A percentile compares a stretch with the other conserved stretches of the same genome.
These are phyloP conservation scores for Chenopodium quinoa DNA, from an alignment of 148 eudicot species.

Conservation along the genomic window DNA sequence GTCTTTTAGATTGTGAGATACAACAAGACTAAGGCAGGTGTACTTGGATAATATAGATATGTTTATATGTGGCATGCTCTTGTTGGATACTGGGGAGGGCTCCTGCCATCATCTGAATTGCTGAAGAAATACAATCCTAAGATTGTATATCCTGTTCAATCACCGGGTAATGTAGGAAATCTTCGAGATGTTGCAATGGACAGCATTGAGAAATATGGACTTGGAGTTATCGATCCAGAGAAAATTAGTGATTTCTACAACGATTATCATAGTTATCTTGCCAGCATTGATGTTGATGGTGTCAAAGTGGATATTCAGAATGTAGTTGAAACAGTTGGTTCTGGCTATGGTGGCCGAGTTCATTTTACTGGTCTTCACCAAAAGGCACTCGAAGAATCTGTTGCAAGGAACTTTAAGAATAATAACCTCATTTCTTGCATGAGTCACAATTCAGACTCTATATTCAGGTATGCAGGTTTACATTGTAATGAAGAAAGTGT, in stretches of 20 bases:
- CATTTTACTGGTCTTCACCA: constrained; percentile 44
- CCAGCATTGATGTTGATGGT: constrained; percentile 54
- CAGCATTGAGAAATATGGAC: constrained; percentile 55
- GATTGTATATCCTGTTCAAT: constrained; percentile 54
- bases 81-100: constrained; percentile 66
- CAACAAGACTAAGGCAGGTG: constrained; percentile 1
- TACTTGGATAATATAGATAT: constrained; percentile 33
- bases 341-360: constrained; percentile 57
- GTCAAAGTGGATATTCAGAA: constrained; percentile 66
- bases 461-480: constrained; percentile 41
- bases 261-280: constrained; percentile 58
- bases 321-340: constrained; percentile 55
- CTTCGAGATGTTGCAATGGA: constrained; percentile 67
- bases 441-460: constrained; percentile 59
- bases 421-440: constrained; percentile 57
- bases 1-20: neutral
- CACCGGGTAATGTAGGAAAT: constrained; percentile 57
- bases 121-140: constrained; percentile 52
- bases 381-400: constrained; percentile 51
- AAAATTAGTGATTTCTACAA: constrained; percentile 49
- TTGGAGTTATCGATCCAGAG: constrained; percentile 49
- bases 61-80: constrained; percentile 64
- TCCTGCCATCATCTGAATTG: constrained; percentile 44
- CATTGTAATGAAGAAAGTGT: neutral
- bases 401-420: constrained; percentile 43